These are phyloP conservation scores for Ustilago shanxiensis DNA, from an alignment of 1,284 basidiomycete genomes.

Conservation along the genomic window DNA sequence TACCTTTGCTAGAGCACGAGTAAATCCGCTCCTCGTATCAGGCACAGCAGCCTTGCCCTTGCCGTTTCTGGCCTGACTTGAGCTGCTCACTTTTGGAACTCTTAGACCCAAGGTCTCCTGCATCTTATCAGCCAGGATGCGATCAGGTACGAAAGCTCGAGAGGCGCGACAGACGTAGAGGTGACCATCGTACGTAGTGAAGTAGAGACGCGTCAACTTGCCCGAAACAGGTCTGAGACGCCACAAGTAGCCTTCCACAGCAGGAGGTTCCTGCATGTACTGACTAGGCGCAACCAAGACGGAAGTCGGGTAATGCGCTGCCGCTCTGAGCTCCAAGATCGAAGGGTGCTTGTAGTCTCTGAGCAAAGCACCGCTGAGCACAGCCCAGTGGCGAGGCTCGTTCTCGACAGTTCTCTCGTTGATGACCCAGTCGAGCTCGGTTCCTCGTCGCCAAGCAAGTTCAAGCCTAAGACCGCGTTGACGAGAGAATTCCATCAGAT, in stretches of 20 bases:
- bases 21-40: conserved; percentile 25
- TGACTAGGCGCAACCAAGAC: conserved; percentile 75
- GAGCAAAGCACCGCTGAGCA: conserved; percentile 80
- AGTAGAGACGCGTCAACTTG: conserved; percentile 77
- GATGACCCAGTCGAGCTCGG: conserved; percentile 84
- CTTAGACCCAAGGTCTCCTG: conserved; percentile 44
- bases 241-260: conserved; percentile 81
- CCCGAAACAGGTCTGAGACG: conserved; percentile 78
- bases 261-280: conserved; percentile 78
- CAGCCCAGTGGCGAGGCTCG: conserved; percentile 77
- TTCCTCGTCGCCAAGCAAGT: conserved; percentile 81
- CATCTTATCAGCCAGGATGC: conserved; percentile 73
- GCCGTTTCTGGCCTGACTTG: conserved; percentile 18
- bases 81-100: conserved; percentile 32
- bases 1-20: conserved; percentile 40
- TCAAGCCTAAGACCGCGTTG: conserved; percentile 76
- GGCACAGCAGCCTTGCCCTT: conserved; percentile 14
- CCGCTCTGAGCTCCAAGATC: conserved; percentile 80
- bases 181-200: conserved; percentile 80
- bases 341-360: conserved; percentile 73
- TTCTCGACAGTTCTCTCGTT: conserved; percentile 78
- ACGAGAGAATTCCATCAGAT: conserved; percentile 75
- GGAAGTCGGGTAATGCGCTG: conserved; percentile 76
- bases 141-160: conserved; percentile 78
- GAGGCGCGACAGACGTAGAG: conserved; percentile 76